A percentile compares a stretch with the other conserved stretches of the same genome.
These are phyloP conservation scores for Emmonsiellopsis sp. DNA, from an alignment of 2,329 filamentous ascomycete species.

Conservation along the genomic window DNA sequence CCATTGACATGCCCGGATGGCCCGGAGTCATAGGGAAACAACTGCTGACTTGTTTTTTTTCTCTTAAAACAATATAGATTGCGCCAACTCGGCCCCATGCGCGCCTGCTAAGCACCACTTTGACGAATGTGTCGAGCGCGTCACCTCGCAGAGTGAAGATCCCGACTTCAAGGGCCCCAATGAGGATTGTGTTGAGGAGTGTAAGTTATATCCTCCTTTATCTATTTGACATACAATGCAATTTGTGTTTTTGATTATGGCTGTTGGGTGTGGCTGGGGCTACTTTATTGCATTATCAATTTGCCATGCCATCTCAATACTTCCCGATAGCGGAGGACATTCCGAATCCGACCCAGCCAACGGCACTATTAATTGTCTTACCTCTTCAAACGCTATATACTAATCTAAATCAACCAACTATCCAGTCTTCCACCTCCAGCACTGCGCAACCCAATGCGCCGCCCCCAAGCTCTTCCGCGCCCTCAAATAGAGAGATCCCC, in stretches of 20 bases:
- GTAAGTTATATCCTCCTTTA: conserved; percentile 49
- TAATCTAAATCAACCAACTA: background rate
- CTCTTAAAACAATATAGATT: conserved; percentile 50
- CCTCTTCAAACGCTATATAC: background rate
- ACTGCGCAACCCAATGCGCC: conserved; percentile 87
- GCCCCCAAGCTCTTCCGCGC: conserved; percentile 90
- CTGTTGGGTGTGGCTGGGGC: too few species aligned
- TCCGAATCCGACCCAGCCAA: too few species aligned
- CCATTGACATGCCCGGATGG: too few species aligned
- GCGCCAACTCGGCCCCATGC: conserved; percentile 77
- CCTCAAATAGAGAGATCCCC: conserved; percentile 62
- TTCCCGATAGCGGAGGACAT: too few species aligned
- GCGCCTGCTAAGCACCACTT: conserved; percentile 91
- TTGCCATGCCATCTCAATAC: too few species aligned
- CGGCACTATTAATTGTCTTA: background rate
- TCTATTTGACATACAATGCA: background rate
- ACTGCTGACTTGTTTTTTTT: background rate
- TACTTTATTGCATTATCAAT: too few species aligned
- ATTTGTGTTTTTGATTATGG: background rate
- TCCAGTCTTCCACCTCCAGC: conserved; percentile 96
- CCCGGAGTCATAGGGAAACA: background rate
- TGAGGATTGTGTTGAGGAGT: conserved; percentile 99
- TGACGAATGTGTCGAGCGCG: conserved; percentile 94
- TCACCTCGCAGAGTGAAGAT: conserved; percentile 58
- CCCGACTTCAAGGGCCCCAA: conserved; percentile 62